phyloP scores from a whole-genome alignment of 1,284 basidiomycete species.

The Phenoliferia sp. region DNA sequence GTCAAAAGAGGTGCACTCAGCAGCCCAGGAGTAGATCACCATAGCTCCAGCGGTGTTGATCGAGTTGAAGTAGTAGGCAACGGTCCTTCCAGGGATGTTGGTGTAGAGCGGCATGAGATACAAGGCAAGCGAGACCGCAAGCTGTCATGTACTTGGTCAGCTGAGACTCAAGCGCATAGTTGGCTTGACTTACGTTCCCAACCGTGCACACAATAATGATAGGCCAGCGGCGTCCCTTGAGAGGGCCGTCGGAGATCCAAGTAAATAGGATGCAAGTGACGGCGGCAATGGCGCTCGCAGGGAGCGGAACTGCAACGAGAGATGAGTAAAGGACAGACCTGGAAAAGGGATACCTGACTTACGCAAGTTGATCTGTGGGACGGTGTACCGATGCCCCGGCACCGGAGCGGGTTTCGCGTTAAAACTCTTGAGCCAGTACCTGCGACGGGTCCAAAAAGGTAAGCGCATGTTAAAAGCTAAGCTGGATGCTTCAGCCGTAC shows the following conservation, averaged over 20 bases:
- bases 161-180: not conserved
- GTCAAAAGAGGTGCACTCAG: not conserved
- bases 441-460: not conserved
- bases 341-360: slow-evolving; percentile 16
- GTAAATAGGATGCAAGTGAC: slow-evolving; percentile 35
- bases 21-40: not conserved
- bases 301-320: not conserved
- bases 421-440: slow-evolving; percentile 1
- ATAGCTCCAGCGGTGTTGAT: slow-evolving; percentile 14
- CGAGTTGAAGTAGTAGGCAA: slow-evolving; percentile 35
- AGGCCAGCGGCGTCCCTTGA: slow-evolving; percentile 37
- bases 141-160: not conserved
- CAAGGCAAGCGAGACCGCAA: not conserved
- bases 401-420: not conserved
- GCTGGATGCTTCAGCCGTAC: not conserved
- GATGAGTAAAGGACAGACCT: not conserved
- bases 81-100: slow-evolving; percentile 33
- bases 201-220: slow-evolving; percentile 37
- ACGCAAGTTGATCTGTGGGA: slow-evolving; percentile 27
- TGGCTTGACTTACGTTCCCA: not conserved
- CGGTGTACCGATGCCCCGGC: slow-evolving; percentile 20
- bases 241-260: slow-evolving; percentile 38
- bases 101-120: slow-evolving; percentile 33
- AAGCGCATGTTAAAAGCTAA: not conserved
- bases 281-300: slow-evolving; percentile 33